Percentiles rank a stretch among this genome's conserved stretches.
phyloP scores from a whole-genome alignment of 2,329 filamentous ascomycete genomes.

The Cytospora paraplurivora region DNA sequence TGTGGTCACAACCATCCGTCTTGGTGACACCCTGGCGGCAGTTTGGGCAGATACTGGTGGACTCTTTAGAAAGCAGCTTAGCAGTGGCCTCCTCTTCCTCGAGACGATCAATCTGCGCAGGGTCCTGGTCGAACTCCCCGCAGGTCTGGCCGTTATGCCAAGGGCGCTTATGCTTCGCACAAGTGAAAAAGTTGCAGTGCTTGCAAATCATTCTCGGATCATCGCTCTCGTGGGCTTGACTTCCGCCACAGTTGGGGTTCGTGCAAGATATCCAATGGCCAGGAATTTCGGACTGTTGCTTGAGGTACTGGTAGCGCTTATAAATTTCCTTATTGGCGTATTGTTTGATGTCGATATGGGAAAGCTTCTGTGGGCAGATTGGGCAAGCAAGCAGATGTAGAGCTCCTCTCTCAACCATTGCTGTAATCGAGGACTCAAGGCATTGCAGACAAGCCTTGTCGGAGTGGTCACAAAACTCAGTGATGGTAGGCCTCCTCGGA shows the following conservation, averaged over 20 bases:
- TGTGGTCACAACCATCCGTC: slow-evolving; percentile 25
- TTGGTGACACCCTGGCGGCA: slow-evolving; percentile 28
- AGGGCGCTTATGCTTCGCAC: slow-evolving; percentile 25
- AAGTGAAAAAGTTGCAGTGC: slow-evolving; percentile 20
- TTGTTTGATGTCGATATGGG: slow-evolving; percentile 10
- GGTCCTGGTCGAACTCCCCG: slow-evolving; percentile 22
- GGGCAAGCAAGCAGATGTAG: slow-evolving; percentile 25
- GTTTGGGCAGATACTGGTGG: slow-evolving; percentile 26
- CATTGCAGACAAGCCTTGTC: slow-evolving; percentile 27
- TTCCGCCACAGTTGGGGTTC: slow-evolving; percentile 21
- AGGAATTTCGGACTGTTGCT: slow-evolving; percentile 24
- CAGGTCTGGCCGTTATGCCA: slow-evolving; percentile 27
- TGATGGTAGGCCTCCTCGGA: slow-evolving; percentile 14
- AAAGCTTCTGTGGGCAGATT: slow-evolving; percentile 25
- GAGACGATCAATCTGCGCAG: slow-evolving; percentile 25
- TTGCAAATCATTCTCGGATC: slow-evolving; percentile 24
- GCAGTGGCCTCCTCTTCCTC: slow-evolving; percentile 28
- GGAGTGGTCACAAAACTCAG: slow-evolving; percentile 22
- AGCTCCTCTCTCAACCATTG: slow-evolving; percentile 20
- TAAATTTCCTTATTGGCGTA: slow-evolving; percentile 16
- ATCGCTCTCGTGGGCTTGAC: slow-evolving; percentile 19
- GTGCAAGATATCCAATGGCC: slow-evolving; percentile 29
- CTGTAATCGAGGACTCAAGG: slow-evolving; percentile 24
- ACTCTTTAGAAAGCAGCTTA: slow-evolving; percentile 19
- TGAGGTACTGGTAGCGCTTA: slow-evolving; percentile 22